Percentiles rank a stretch among this genome's conserved stretches.
These are phyloP conservation scores for Macrotyloma uniflorum DNA, from an alignment of 306 rosid genomes.

Conservation along the genomic window DNA sequence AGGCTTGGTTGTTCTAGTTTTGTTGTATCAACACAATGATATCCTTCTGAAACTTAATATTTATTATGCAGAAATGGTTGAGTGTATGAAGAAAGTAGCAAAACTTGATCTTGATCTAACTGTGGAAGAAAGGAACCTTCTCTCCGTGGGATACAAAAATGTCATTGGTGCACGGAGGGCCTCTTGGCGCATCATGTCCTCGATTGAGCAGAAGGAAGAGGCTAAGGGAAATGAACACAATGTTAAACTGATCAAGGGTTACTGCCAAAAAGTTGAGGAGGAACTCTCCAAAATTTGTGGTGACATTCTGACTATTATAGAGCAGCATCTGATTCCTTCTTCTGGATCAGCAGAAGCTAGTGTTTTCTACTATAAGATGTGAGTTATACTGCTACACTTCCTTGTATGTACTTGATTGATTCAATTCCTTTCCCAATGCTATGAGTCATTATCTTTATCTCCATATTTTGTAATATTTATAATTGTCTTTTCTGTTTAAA, in stretches of 20 bases:
- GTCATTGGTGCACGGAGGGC: conserved; percentile 97
- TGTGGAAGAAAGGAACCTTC: conserved; percentile 98
- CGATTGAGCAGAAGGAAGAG: conserved; percentile 98
- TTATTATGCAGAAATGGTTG: conserved; percentile 86
- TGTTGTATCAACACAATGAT: neutral
- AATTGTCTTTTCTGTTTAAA: neutral
- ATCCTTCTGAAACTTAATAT: conserved; percentile 24
- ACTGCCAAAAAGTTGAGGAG: conserved; percentile 95
- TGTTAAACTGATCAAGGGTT: conserved; percentile 82
- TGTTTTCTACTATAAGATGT: conserved; percentile 97
- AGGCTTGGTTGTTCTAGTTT: neutral
- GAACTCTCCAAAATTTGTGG: conserved; percentile 88
- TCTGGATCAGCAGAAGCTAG: conserved; percentile 87
- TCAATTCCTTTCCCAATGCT: neutral
- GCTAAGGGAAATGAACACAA: conserved; percentile 88
- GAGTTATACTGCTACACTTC: conserved; percentile 44
- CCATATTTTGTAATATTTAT: neutral
- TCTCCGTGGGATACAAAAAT: conserved; percentile 95
- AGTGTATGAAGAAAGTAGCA: conserved; percentile 89
- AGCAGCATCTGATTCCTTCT: conserved; percentile 81
- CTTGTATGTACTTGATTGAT: conserved; percentile 5
- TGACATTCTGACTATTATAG: conserved; percentile 85
- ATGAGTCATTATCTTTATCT: conserved; percentile 21
- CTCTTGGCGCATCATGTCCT: conserved; percentile 98
- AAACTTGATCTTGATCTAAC: conserved; percentile 91